Base-by-base conservation (phyloP, 2,329 filamentous ascomycete genomes). In the Aspergillus nomiae region DNA sequence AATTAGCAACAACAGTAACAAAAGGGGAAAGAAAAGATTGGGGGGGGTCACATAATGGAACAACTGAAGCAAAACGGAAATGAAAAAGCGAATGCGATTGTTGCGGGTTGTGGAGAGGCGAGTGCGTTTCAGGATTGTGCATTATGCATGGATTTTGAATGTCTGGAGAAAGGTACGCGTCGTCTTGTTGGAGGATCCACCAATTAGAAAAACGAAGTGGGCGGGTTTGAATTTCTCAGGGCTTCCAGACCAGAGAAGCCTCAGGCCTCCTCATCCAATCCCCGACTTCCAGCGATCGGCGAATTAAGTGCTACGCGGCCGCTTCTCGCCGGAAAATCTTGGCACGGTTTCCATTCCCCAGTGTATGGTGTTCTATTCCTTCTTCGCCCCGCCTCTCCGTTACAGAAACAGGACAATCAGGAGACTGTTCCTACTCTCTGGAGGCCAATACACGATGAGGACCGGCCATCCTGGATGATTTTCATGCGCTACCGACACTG, bases 251-350 rank as follows among this genome's bases (percentile, higher is more conserved):
- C 48, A 14, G 28, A 51, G 36, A 12, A 51, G 51, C 51, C 51
- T 55, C 32, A 55, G 51, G 51, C 51, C 12, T 38, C 32, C 38
- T 54, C 28, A 19, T 46, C 61, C 59, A 62, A 59, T 63, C 56
- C 57, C 51, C 55, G 61, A 56, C 62, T 56, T 43, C 51, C 57
- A 62, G 48, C 24, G 67, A 66, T 69, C 66, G 56, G 61, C 60
- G 60, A 67, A 61, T 56, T 58, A 48, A 59, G 54, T 55, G 54
- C 63, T 63, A 64, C 65, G 67, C 65, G 67, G 67, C 67, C 65
- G 46, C 59, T 62, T 24, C 50, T 51, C 45, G 60, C 59, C 60
- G 60, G 60, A 21, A 11, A 60, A 63, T 65, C 71, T 73, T 74
- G 71, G 71, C 71, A 68, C 53, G 34, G 51, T 56, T 57, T 61